Evolutionary conservation across 805 yeast genomes (phyloP), one percentile per base, ranked within the genome.

Genomic region (Candida coleopterorum): DNA sequence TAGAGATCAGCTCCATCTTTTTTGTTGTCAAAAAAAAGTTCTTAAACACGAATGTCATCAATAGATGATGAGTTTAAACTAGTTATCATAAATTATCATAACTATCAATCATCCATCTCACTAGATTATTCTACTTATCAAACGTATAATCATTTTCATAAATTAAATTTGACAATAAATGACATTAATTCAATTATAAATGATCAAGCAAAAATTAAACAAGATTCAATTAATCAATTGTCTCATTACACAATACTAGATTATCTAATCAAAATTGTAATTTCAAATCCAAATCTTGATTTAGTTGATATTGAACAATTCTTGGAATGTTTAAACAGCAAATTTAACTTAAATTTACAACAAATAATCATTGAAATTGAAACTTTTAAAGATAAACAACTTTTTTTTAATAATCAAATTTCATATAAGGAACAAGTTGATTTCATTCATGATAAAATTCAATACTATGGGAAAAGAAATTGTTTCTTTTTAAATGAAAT

Each of bases 401-500:
- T n/a, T n/a, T n/a, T n/a, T n/a, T n/a, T n/a, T n/a, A n/a, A n/a
- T n/a, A n/a, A n/a, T n/a, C n/a, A n/a, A n/a, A n/a, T n/a, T n/a
- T n/a, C n/a, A n/a, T n/a, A n/a, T n/a, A n/a, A n/a, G n/a, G n/a
- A n/a, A n/a, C n/a, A n/a, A n/a, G n/a, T n/a, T n/a, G n/a, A n/a
- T n/a, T n/a, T n/a, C n/a, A n/a, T n/a, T n/a, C n/a, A n/a, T n/a
- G n/a, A n/a, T n/a, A n/a, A n/a, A n/a, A n/a, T n/a, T n/a, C n/a
- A n/a, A n/a, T n/a, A 25, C 6, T 42, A 36, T 32, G 22, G 38
- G 12, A 28, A 30, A 9, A 31, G 25, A 22, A 39, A 43, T 37
- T 17, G 32, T 3, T 43, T 22, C 21, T 43, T 38, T 29, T 23
- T 43, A 2, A 21, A 34, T 23, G 47, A 43, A 27, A 32, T 43